Evolutionary conservation across 2,329 filamentous ascomycete genomes (phyloP).

Genomic region (Acrocalymma vagum): DNA sequence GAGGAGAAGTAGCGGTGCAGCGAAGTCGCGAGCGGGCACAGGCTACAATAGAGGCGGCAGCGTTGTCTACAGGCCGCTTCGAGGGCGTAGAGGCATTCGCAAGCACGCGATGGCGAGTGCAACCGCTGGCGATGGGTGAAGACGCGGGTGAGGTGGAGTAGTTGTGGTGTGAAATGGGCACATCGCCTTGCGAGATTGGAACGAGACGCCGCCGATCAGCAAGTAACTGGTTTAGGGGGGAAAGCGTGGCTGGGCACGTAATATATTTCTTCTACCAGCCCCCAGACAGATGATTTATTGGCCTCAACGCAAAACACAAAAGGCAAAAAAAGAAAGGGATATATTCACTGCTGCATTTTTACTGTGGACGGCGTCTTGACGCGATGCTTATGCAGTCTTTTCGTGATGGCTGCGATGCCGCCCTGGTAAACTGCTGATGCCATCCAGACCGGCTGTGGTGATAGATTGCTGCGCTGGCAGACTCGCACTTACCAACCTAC

Average conservation of each 20-base stretch:
- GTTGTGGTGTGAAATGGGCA: slow-evolving; percentile 36
- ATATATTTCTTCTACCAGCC: slow-evolving; percentile 6
- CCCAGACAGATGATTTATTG: too few relatives aligned
- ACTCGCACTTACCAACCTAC: too few relatives aligned
- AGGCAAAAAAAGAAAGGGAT: too few relatives aligned
- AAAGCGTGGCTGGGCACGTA: slow-evolving; percentile 29
- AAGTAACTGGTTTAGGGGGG: slow-evolving; percentile 28
- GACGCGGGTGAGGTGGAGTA: slow-evolving; percentile 33
- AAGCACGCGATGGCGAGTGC: slow-evolving; percentile 31
- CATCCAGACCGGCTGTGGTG: too few relatives aligned
- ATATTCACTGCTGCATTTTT: too few relatives aligned
- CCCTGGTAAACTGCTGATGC: too few relatives aligned
- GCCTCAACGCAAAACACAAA: too few relatives aligned
- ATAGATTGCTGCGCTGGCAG: too few relatives aligned
- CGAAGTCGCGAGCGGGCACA: slow-evolving; percentile 19
- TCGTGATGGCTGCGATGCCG: too few relatives aligned
- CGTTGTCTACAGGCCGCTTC: slow-evolving; percentile 27
- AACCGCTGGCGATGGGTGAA: slow-evolving; percentile 31
- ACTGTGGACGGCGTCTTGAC: too few relatives aligned
- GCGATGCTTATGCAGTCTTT: too few relatives aligned
- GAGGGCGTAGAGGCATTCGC: slow-evolving; percentile 38
- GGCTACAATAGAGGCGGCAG: slow-evolving; percentile 34
- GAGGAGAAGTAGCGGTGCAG: slow-evolving; percentile 22
- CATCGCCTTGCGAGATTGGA: slow-evolving; percentile 22
- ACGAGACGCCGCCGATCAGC: slow-evolving; percentile 26